Percentiles rank a stretch among this genome's conserved stretches.
Evolutionary conservation across 2,329 filamentous ascomycete species (phyloP).

Genomic region (Penicillium paneum): DNA sequence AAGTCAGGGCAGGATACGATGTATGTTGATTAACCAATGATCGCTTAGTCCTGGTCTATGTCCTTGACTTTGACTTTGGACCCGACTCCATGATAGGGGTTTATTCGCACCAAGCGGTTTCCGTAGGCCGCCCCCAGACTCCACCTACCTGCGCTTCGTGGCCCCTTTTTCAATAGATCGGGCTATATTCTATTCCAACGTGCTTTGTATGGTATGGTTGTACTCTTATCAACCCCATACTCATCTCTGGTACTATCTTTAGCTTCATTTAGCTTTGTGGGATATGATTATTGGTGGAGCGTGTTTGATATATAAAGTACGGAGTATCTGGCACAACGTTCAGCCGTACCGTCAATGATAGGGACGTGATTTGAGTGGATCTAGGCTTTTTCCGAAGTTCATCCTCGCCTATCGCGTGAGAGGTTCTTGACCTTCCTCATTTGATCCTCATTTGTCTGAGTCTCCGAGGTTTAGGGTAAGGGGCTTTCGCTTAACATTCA

Average conservation of each 20-base stretch:
- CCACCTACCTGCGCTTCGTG: constrained; percentile 14
- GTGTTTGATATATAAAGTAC: not conserved
- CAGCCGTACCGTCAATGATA: not conserved
- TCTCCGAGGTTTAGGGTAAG: not conserved
- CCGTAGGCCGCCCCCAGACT: constrained; percentile 20
- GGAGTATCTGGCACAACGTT: not conserved
- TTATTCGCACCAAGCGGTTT: not conserved
- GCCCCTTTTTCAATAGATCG: constrained; percentile 15
- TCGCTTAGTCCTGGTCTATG: not conserved
- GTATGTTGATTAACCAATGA: not conserved
- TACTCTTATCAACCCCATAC: constrained; percentile 7
- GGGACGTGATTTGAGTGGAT: constrained; percentile 3
- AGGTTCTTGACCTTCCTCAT: not conserved
- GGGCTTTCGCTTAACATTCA: not conserved
- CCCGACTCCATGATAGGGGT: constrained; percentile 19
- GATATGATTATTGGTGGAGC: constrained; percentile 8
- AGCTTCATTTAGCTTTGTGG: constrained; percentile 4
- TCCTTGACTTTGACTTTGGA: not conserved
- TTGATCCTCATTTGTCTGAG: not conserved
- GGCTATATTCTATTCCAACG: constrained; percentile 7
- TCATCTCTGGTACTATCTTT: constrained; percentile 10
- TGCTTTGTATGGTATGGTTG: not conserved
- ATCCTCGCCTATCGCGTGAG: not conserved
- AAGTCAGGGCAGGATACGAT: not conserved
- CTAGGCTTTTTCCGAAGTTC: not conserved